These are phyloP conservation scores for Porcisia deanei DNA, from an alignment of 208 protist species.

Conservation along the genomic window DNA sequence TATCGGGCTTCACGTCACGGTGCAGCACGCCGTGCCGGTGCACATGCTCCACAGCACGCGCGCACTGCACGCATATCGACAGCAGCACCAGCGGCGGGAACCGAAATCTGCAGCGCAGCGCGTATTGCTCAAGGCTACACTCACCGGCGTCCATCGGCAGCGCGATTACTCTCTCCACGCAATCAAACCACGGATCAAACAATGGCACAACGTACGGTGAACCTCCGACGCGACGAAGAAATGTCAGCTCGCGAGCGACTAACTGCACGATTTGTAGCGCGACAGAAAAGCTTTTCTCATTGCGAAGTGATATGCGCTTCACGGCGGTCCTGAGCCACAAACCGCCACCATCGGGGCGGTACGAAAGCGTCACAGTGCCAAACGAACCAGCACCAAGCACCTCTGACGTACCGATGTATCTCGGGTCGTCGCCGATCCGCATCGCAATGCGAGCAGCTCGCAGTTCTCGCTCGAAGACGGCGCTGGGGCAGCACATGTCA, in stretches of 20 bases:
- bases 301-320: constrained; percentile 9
- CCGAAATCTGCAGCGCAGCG: not conserved
- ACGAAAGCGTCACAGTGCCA: constrained; percentile 11
- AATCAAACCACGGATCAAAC: constrained; percentile 13
- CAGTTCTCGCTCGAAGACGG: not conserved
- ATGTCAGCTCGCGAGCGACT: constrained; percentile 4
- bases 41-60: constrained; percentile 88
- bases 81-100: constrained; percentile 14
- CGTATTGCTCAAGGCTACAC: constrained; percentile 11
- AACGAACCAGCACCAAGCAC: constrained; percentile 8
- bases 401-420: not conserved
- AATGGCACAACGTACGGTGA: constrained; percentile 13
- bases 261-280: not conserved
- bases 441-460: not conserved
- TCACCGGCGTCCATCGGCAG: constrained; percentile 22
- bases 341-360: not conserved
- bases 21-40: constrained; percentile 97
- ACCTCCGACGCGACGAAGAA: not conserved
- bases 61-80: constrained; percentile 18
- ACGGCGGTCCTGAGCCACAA: constrained; percentile 4
- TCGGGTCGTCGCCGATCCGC: constrained; percentile 3
- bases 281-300: not conserved
- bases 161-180: not conserved
- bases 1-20: constrained; percentile 98
- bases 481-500: not conserved